These are phyloP conservation scores for Parietichytrium sp. DNA, from an alignment of 108 stramenopile genomes.

Conservation along the genomic window DNA sequence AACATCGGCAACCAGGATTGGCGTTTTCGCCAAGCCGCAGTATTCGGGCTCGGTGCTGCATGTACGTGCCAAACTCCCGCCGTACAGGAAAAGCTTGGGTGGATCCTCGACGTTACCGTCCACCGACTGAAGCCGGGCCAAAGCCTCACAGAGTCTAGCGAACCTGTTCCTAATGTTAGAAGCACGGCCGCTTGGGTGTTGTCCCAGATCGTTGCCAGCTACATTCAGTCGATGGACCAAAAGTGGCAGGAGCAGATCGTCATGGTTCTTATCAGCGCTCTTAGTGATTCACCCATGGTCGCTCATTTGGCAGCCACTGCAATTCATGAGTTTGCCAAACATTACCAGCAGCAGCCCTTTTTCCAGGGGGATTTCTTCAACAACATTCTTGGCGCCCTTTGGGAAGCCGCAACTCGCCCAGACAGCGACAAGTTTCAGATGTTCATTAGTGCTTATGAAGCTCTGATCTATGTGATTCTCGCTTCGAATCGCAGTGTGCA, in stretches of 20 bases:
- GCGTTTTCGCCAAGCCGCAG: constrained; percentile 23
- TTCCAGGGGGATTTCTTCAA: neutral
- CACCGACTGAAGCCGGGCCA: too few relatives aligned
- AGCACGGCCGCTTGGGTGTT: constrained; percentile 28
- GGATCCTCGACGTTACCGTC: too few relatives aligned
- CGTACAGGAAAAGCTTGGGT: too few relatives aligned
- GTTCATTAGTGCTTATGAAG: constrained; percentile 7
- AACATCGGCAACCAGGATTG: constrained; percentile 11
- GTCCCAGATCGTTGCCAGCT: neutral
- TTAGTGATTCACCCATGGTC: neutral
- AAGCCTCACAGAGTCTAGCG: neutral
- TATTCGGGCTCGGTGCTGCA: constrained; percentile 20
- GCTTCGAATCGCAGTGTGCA: neutral
- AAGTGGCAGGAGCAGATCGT: neutral
- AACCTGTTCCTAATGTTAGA: constrained; percentile 23
- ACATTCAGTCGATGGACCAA: neutral
- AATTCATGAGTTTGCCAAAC: neutral
- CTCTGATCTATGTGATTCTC: neutral
- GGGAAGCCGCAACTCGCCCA: constrained; percentile 9
- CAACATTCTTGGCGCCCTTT: neutral
- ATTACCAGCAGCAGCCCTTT: neutral
- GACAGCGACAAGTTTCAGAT: constrained; percentile 26
- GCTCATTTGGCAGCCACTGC: constrained; percentile 31
- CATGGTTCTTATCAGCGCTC: neutral
- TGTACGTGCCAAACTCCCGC: too few relatives aligned